Evolutionary conservation across 768 basidiomycete species (phyloP).

Genomic region (Hericium alpestre): DNA sequence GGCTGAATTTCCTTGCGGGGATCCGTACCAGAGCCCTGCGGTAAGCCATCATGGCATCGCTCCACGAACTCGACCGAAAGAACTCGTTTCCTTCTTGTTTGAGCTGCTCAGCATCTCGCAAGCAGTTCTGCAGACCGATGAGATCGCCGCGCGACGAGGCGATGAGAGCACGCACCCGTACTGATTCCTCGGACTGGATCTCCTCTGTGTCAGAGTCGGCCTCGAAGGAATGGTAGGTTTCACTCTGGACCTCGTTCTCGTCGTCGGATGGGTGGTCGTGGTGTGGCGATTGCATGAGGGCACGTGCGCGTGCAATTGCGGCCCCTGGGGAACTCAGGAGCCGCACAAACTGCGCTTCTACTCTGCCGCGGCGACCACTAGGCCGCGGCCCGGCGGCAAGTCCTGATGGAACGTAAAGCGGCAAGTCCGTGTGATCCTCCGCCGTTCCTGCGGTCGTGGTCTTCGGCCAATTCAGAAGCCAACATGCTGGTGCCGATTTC

Average conservation of each 20-base stretch:
- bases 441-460: too few species aligned
- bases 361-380: background rate
- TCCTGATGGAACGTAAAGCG: background rate
- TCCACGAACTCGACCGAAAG: constrained; percentile 59
- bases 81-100: constrained; percentile 69
- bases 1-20: constrained; percentile 33
- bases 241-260: background rate
- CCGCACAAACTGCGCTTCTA: background rate
- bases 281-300: background rate
- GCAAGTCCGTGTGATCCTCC: background rate
- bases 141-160: background rate
- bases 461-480: too few species aligned
- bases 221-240: background rate
- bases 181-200: background rate
- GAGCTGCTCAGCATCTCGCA: constrained; percentile 45
- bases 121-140: constrained; percentile 24
- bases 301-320: too few species aligned
- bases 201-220: background rate
- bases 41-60: constrained; percentile 63
- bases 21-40: constrained; percentile 54
- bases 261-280: background rate
- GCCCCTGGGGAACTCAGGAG: background rate
- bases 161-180: constrained; percentile 4
- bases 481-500: too few species aligned
- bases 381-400: background rate